Base-by-base conservation (phyloP, 1,284 basidiomycete species). In the Fomitopsis pinicola region DNA sequence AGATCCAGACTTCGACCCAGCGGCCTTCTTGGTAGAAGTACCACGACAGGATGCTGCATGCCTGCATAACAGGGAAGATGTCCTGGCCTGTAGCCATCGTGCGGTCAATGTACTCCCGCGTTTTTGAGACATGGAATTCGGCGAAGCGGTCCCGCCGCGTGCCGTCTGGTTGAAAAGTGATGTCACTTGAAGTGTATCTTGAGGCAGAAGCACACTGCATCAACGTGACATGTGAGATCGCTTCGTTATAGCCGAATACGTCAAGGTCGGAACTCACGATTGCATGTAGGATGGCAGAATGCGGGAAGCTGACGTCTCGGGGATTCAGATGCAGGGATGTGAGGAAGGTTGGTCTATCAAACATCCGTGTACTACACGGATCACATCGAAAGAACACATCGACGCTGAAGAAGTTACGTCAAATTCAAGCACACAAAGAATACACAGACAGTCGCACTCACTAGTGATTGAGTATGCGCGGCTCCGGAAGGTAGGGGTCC, bases 1-100 rank as follows among this genome's bases (percentile, higher is more conserved):
- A 91, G 48, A 93, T 89, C 92, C 92, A 95, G 5, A 94, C 88
- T 74, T 94, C 92, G 12, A 93, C 91, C 89, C 91, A 93, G 59
- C 91, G 82, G 2, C 91, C 92, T 72, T 93, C 89, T 63, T 91
- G 88, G 71, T 94, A 94, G 66, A 92, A 91, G 75, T 91, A 94
- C 90, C 91, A 94, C 1, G 88, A 91, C 33, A 94, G 81, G 30
- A 94, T 77, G 63, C 88, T 87, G 68, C 90, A 91, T 2, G 92
- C 91, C 71, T 94, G 92, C 79, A 93, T 84, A 15, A 93, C 89
- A 22, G 84, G 82, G 69, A 94, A 91, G 62, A 94, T 92, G 68
- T 92, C 88, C 71, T 87, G 84, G 36, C 92, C 92, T 52, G 82
- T 88, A n/a, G 86, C 86, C 87, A 94, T 90, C 15, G 91, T 93